These are phyloP conservation scores for Kuraishia piskuri DNA, from an alignment of 805 yeast genomes.

Conservation along the genomic window DNA sequence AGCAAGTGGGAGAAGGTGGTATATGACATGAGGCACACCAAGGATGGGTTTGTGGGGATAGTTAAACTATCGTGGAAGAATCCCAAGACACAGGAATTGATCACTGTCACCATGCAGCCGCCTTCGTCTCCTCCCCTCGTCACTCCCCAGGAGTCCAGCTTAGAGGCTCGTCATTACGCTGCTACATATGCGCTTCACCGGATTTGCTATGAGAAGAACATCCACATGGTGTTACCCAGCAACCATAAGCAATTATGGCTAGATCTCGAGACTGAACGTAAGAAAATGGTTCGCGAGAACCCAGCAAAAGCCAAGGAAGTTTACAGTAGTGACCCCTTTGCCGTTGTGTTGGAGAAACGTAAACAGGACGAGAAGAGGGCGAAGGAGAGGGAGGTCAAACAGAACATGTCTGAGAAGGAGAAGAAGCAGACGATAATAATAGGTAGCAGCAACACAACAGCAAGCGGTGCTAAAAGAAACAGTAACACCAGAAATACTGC, in stretches of 20 bases:
- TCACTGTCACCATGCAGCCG: conserved; percentile 48
- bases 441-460: conserved; percentile 5
- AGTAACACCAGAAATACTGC: not conserved
- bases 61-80: conserved; percentile 64
- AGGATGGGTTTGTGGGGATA: conserved; percentile 53
- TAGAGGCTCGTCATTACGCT: conserved; percentile 84
- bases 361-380: conserved; percentile 31
- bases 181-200: conserved; percentile 85
- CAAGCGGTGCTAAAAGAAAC: not conserved
- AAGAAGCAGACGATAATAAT: conserved; percentile 38
- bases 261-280: conserved; percentile 55
- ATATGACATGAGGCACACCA: conserved; percentile 49
- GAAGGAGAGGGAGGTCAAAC: conserved; percentile 37
- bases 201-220: conserved; percentile 69
- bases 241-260: conserved; percentile 77
- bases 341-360: conserved; percentile 48
- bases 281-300: conserved; percentile 34
- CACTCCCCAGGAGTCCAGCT: conserved; percentile 65
- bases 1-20: conserved; percentile 84
- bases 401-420: conserved; percentile 41
- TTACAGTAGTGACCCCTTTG: conserved; percentile 74
- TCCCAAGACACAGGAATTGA: conserved; percentile 69
- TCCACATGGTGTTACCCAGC: conserved; percentile 82
- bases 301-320: conserved; percentile 37
- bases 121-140: conserved; percentile 33